phyloP scores from a whole-genome alignment of 331 rosid genomes.

The Cydonia oblonga region DNA sequence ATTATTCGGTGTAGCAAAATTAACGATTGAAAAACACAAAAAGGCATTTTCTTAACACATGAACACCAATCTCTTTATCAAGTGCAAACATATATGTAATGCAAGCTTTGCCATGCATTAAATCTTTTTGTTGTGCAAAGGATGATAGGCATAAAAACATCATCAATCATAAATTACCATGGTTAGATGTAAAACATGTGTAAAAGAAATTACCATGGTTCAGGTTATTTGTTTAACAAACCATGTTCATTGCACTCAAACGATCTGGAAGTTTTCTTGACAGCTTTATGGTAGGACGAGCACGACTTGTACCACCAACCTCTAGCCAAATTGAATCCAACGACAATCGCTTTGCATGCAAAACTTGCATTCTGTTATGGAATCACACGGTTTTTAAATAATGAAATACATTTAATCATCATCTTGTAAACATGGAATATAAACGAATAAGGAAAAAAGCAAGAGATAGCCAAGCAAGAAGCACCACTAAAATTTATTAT shows the following conservation, averaged over 20 bases:
- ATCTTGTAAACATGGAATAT: not conserved
- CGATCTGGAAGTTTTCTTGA: not conserved
- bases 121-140: no score
- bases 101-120: not conserved
- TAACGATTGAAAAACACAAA: no score
- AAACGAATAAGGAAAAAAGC: not conserved
- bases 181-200: no score
- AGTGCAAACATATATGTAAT: not conserved
- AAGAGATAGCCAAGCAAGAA: not conserved
- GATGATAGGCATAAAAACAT: no score
- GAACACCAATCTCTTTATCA: not conserved
- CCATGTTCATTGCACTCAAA: no score
- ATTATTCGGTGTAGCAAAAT: no score
- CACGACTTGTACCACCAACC: not conserved
- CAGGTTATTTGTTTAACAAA: not conserved
- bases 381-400: no score
- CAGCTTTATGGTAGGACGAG: no score
- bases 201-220: not conserved
- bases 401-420: not conserved
- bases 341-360: accelerated
- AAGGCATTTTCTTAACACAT: no score
- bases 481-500: not conserved
- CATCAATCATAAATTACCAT: no score
- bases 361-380: not conserved
- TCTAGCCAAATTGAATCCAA: not conserved